phyloP scores from a whole-genome alignment of 2,329 filamentous ascomycete species.

The Talaromyces sp. region DNA sequence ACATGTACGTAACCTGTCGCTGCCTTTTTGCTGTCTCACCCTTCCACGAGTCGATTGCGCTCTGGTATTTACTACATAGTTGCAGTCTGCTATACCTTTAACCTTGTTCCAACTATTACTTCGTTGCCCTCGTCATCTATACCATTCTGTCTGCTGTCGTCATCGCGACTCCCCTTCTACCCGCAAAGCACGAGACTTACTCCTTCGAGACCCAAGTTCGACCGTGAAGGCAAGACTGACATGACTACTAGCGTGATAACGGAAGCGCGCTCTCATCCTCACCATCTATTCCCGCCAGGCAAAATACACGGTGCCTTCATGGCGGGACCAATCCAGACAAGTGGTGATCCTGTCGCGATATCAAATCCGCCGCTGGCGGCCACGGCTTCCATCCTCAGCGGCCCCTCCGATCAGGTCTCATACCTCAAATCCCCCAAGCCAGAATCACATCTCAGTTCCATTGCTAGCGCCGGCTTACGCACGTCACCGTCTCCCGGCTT shows the following conservation, averaged over 20 bases:
- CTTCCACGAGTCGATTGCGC: constrained; percentile 3
- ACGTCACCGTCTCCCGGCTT: constrained; percentile 30
- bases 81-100: neutral
- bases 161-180: neutral
- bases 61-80: neutral
- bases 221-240: constrained; percentile 26
- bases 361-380: constrained; percentile 33
- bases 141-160: neutral
- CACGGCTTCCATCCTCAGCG: constrained; percentile 29
- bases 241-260: constrained; percentile 34
- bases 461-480: constrained; percentile 43
- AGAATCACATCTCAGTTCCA: constrained; percentile 38
- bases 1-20: constrained; percentile 12
- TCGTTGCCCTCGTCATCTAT: neutral
- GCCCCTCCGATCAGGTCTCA: constrained; percentile 30
- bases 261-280: constrained; percentile 23
- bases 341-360: constrained; percentile 39
- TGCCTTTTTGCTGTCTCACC: neutral
- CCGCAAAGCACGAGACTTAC: neutral
- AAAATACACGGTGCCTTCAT: constrained; percentile 36
- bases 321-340: constrained; percentile 43
- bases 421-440: constrained; percentile 35
- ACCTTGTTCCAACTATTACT: neutral
- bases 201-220: neutral
- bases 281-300: constrained; percentile 32